These are phyloP conservation scores for Naegleria fowleri DNA, from an alignment of 208 protist species.

Conservation along the genomic window DNA sequence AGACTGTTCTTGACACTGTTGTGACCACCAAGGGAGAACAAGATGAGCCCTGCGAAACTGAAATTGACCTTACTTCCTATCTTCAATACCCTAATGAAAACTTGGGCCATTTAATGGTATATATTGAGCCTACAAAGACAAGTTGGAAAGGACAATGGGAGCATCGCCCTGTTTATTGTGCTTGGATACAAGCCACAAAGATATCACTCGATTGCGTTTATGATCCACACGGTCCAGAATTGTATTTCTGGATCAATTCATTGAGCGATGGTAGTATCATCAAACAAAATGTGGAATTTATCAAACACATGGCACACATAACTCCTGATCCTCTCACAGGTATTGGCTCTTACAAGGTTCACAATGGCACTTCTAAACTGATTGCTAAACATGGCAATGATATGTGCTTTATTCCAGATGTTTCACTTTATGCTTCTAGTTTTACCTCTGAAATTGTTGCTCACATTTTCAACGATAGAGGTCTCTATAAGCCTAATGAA, in stretches of 20 bases:
- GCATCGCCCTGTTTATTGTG: background rate
- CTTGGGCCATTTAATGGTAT: background rate
- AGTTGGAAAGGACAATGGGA: background rate
- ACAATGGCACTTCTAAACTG: no score
- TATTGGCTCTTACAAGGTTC: background rate
- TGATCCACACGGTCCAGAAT: no score
- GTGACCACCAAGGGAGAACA: background rate
- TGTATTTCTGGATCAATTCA: background rate
- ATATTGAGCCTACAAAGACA: background rate
- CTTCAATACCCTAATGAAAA: background rate
- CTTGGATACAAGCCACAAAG: slow-evolving; percentile 15
- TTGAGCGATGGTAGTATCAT: background rate
- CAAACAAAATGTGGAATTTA: background rate
- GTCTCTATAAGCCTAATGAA: slow-evolving; percentile 19
- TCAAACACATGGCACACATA: background rate
- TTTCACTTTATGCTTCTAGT: background rate
- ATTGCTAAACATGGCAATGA: background rate
- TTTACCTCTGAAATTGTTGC: background rate
- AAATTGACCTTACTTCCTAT: background rate
- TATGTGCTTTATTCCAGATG: background rate
- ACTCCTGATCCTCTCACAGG: no score
- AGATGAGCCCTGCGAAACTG: background rate
- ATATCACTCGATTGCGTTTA: background rate
- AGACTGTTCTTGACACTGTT: background rate
- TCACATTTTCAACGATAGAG: background rate